Evolutionary conservation across 345 rosid species (phyloP).

Genomic region (Aegle marmelos): DNA sequence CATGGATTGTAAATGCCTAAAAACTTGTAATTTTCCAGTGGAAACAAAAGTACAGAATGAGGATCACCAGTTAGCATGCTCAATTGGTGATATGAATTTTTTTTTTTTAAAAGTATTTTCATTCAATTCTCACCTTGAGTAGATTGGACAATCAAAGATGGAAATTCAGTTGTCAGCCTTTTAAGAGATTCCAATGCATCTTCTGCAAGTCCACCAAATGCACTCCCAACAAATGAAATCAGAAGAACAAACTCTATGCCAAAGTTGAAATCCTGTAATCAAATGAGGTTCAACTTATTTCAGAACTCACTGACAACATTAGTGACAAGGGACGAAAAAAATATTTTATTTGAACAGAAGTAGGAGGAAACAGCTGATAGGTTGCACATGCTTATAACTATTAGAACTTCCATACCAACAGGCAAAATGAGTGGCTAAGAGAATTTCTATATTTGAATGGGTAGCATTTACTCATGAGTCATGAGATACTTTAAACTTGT

Average conservation of each 20-base stretch:
- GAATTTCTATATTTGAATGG: neutral
- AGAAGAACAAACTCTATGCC: constrained; percentile 82
- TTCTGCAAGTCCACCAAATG: constrained; percentile 43
- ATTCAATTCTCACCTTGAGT: constrained; percentile 56
- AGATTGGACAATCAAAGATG: constrained; percentile 70
- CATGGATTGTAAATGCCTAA: neutral
- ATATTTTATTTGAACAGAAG: neutral
- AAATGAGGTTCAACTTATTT: constrained; percentile 13
- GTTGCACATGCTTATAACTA: neutral
- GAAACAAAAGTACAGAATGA: neutral
- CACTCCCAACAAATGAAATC: constrained; percentile 49
- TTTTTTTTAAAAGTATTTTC: neutral
- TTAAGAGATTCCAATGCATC: constrained; percentile 65
- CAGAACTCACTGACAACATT: constrained; percentile 8
- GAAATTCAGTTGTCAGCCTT: constrained; percentile 43
- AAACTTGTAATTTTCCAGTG: neutral
- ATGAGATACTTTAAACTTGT: neutral
- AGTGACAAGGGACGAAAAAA: neutral
- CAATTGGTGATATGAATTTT: neutral
- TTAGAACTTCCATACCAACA: neutral
- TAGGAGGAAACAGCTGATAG: neutral
- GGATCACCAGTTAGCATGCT: constrained; percentile 4
- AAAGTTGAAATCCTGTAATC: constrained; percentile 70
- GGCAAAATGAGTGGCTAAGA: neutral
- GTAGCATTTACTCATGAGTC: neutral